Conservation (phyloP, 768 basidiomycete species). For the Lactarius tabidus region DNA sequence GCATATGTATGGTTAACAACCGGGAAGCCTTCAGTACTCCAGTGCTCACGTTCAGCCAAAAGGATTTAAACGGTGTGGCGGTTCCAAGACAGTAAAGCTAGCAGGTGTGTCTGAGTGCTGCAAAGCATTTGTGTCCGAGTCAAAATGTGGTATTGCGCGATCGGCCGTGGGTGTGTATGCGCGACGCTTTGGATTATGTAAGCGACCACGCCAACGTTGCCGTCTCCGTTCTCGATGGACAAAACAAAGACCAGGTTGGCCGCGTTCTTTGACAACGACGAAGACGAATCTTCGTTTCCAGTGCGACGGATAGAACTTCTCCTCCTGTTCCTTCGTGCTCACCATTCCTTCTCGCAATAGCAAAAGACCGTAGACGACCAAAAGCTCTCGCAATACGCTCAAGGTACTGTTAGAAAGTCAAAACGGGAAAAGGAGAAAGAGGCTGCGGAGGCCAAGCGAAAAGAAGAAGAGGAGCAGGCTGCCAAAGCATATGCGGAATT, state of each 20-base stretch:
- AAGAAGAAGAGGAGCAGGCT: constrained; percentile 76
- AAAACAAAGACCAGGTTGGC: constrained; percentile 65
- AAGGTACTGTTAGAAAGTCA: constrained; percentile 86
- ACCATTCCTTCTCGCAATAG: constrained; percentile 55
- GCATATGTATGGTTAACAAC: no score
- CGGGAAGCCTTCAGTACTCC: neutral
- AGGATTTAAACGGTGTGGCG: neutral
- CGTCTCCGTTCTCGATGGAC: constrained; percentile 43
- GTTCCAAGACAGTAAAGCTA: neutral
- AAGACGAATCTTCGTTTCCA: constrained; percentile 83
- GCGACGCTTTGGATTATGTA: neutral
- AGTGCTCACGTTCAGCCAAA: neutral
- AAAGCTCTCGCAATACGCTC: constrained; percentile 80
- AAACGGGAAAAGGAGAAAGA: constrained; percentile 91
- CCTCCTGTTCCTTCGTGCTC: constrained; percentile 48
- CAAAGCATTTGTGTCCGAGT: no score
- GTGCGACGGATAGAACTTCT: constrained; percentile 83
- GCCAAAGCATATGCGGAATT: constrained; percentile 82
- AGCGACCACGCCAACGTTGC: neutral
- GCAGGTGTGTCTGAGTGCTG: no score
- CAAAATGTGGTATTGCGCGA: no score
- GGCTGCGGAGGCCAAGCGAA: constrained; percentile 84
- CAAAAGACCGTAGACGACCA: constrained; percentile 82
- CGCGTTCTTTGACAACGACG: constrained; percentile 81
- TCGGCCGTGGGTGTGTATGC: no score